Conservation (phyloP, 306 rosid genomes). For the Quercus variabilis region DNA sequence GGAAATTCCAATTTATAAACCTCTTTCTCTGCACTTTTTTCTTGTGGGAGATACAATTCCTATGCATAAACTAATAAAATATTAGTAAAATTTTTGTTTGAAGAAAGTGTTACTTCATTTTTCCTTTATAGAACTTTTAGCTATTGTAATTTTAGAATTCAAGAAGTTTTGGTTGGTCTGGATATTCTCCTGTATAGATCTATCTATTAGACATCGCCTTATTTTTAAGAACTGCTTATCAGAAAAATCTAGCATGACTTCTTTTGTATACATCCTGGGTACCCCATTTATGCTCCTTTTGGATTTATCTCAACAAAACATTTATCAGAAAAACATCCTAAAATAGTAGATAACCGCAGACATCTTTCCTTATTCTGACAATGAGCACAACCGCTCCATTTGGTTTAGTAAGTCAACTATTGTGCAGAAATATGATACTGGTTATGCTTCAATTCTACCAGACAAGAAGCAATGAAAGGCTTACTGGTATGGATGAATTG, state of each 20-base stretch:
- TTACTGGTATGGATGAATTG: constrained; percentile 33
- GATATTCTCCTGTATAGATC: not conserved
- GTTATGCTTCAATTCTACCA: constrained; percentile 13
- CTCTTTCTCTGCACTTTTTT: not conserved
- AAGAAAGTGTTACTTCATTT: not conserved
- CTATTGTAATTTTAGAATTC: not conserved
- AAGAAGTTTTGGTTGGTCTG: not conserved
- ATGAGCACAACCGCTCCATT: not conserved
- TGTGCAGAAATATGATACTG: not conserved
- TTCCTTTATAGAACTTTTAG: not conserved
- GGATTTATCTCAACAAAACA: not conserved
- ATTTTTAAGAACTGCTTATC: not conserved
- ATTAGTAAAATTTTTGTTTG: not conserved
- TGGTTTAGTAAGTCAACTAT: not conserved
- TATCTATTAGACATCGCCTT: not conserved
- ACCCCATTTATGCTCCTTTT: not conserved
- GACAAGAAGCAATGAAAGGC: constrained; percentile 20
- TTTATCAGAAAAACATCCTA: not conserved
- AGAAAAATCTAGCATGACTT: not conserved
- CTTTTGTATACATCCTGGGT: not conserved
- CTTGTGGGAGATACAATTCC: not conserved
- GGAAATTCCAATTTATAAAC: not conserved
- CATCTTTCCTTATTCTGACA: not conserved
- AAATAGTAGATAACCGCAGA: not conserved
- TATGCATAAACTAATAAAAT: not conserved